These are phyloP conservation scores for Vanrija sp. DNA, from an alignment of 1,284 basidiomycete genomes.

Conservation along the genomic window DNA sequence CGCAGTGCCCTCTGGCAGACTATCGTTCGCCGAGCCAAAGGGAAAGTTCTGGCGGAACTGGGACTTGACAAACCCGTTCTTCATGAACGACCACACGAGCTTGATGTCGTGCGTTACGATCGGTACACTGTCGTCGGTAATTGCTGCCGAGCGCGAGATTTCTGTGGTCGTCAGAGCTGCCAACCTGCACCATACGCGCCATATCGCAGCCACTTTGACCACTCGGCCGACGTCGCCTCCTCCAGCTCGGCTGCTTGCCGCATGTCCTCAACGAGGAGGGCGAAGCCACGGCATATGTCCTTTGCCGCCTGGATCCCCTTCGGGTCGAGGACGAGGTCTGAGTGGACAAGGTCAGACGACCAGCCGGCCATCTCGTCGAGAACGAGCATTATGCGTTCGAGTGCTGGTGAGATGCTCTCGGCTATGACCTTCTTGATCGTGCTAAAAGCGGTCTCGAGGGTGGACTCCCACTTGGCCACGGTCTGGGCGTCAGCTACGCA, in stretches of 20 bases:
- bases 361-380: constrained; percentile 40
- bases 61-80: constrained; percentile 33
- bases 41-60: constrained; percentile 33
- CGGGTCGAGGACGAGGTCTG: background rate
- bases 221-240: constrained; percentile 30
- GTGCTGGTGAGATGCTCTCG: constrained; percentile 37
- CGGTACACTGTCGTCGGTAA: constrained; percentile 13
- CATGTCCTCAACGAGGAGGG: constrained; percentile 28
- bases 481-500: constrained; percentile 20
- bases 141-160: constrained; percentile 1
- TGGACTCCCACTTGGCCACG: constrained; percentile 41
- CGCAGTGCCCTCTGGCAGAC: background rate
- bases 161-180: background rate
- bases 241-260: constrained; percentile 35
- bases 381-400: constrained; percentile 37
- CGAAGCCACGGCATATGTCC: constrained; percentile 1
- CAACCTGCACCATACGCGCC: constrained; percentile 21
- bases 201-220: constrained; percentile 44
- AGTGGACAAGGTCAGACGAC: constrained; percentile 7
- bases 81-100: constrained; percentile 41
- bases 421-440: constrained; percentile 33
- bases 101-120: constrained; percentile 35
- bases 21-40: constrained; percentile 5
- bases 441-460: constrained; percentile 26
- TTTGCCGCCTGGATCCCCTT: background rate